Evolutionary conservation across 306 rosid species (phyloP).

Genomic region (Coriaria nepalensis): DNA sequence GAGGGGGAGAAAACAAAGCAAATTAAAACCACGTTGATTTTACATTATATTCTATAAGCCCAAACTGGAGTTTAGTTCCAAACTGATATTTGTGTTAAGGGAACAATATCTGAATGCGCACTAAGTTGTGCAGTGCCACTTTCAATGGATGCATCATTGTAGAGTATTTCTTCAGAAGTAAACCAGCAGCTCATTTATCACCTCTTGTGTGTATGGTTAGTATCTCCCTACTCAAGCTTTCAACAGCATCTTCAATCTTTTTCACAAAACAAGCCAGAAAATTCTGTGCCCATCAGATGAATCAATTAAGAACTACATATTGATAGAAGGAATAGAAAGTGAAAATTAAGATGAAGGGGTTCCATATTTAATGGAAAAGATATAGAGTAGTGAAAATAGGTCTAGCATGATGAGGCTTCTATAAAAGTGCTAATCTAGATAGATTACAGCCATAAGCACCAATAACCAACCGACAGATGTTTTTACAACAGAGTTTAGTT

Average conservation of each 20-base stretch:
- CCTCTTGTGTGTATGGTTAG: slow-evolving; percentile 89
- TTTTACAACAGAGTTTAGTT: no score
- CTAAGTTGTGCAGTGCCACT: slow-evolving; percentile 53
- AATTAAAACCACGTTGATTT: neutral
- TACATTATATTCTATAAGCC: neutral
- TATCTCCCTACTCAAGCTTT: slow-evolving; percentile 72
- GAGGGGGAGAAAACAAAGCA: no score
- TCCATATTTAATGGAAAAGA: slow-evolving; percentile 12
- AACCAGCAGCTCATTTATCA: slow-evolving; percentile 67
- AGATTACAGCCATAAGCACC: no score
- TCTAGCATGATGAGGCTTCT: no score
- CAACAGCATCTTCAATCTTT: slow-evolving; percentile 78
- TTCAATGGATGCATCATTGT: slow-evolving; percentile 47
- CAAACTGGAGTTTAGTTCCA: no score
- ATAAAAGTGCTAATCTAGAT: no score
- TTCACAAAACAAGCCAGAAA: no score
- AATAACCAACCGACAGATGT: no score
- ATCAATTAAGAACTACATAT: slow-evolving; percentile 3
- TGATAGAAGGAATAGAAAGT: slow-evolving; percentile 65
- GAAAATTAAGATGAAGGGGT: slow-evolving; percentile 75
- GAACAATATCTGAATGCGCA: slow-evolving; percentile 75
- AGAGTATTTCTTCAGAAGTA: slow-evolving; percentile 53
- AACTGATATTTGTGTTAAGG: no score
- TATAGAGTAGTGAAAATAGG: no score
- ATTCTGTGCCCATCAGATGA: no score